Percentiles rank a stretch among this genome's conserved stretches.
These are phyloP conservation scores for Sporothrix brunneoviolacea DNA, from an alignment of 2,329 filamentous ascomycete species.

Conservation along the genomic window DNA sequence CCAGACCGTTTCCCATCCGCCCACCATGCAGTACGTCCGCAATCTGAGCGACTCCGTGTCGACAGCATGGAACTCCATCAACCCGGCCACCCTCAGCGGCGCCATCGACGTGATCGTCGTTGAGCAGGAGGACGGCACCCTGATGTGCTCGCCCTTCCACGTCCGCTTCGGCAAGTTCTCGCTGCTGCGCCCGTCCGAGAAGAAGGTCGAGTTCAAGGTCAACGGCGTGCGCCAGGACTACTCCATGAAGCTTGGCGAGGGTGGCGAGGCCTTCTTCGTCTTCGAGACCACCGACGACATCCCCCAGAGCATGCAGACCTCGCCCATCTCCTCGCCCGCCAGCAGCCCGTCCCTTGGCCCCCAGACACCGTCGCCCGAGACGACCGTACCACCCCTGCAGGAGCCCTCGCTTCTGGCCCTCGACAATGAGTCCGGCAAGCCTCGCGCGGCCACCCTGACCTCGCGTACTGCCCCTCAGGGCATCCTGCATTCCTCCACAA, in stretches of 20 bases:
- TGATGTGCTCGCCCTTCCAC: slow-evolving; percentile 94
- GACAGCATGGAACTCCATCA: slow-evolving; percentile 99
- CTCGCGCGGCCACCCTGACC: slow-evolving; percentile 30
- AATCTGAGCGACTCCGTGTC: slow-evolving; percentile 93
- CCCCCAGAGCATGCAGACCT: slow-evolving; percentile 89
- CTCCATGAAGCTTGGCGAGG: slow-evolving; percentile 97
- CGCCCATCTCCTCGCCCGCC: slow-evolving; percentile 84
- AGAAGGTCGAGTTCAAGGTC: slow-evolving; percentile 97
- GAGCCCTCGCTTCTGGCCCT: slow-evolving; percentile 67
- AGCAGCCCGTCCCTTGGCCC: slow-evolving; percentile 66
- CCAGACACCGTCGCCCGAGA: slow-evolving; percentile 29
- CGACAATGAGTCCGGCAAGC: slow-evolving; percentile 38
- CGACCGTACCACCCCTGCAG: slow-evolving; percentile 37
- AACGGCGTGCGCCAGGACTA: slow-evolving; percentile 89
- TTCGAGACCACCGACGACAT: slow-evolving; percentile 92
- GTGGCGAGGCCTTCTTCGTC: slow-evolving; percentile 96
- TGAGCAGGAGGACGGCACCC: slow-evolving; percentile 82
- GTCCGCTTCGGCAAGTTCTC: slow-evolving; percentile 99
- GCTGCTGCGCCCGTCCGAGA: slow-evolving; percentile 86
- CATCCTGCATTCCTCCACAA: slow-evolving; percentile 32
- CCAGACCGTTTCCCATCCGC: no score
- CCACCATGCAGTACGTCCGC: slow-evolving; percentile 90
- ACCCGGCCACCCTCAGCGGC: slow-evolving; percentile 91
- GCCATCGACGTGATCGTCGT: slow-evolving; percentile 99
- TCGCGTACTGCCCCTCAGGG: slow-evolving; percentile 36